A percentile compares a stretch with the other conserved stretches of the same genome.
phyloP scores from a whole-genome alignment of 495 filamentous ascomycete genomes.

The Neurospora intermedia region DNA sequence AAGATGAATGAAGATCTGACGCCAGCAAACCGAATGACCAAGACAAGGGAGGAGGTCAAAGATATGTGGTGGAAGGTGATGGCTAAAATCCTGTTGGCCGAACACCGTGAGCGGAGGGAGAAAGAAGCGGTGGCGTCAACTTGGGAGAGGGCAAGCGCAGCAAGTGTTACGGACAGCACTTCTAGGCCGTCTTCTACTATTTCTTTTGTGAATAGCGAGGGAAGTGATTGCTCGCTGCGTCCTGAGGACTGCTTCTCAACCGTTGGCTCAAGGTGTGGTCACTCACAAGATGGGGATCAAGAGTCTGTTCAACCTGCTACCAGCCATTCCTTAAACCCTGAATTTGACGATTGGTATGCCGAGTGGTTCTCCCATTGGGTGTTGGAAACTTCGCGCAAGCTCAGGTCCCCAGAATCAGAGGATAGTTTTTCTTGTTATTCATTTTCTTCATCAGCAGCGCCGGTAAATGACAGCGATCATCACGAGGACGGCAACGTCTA shows the following conservation, averaged over 20 bases:
- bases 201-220: neutral
- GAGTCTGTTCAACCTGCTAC: neutral
- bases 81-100: neutral
- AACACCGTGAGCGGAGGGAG: neutral
- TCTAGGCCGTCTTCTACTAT: neutral
- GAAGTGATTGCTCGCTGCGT: neutral
- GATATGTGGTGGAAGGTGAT: neutral
- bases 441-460: neutral
- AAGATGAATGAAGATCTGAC: neutral
- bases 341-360: neutral
- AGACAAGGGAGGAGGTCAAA: neutral
- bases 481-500: neutral
- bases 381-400: neutral
- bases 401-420: neutral
- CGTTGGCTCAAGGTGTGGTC: neutral
- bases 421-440: neutral
- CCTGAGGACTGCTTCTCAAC: neutral
- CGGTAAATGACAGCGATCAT: neutral
- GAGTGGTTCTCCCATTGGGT: neutral
- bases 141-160: neutral
- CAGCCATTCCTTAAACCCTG: neutral
- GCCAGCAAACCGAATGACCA: neutral
- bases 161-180: neutral
- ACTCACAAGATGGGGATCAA: neutral
- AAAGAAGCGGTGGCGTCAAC: neutral